These are phyloP conservation scores for Yamadazyma scolyti DNA, from an alignment of 805 yeast species.

Conservation along the genomic window DNA sequence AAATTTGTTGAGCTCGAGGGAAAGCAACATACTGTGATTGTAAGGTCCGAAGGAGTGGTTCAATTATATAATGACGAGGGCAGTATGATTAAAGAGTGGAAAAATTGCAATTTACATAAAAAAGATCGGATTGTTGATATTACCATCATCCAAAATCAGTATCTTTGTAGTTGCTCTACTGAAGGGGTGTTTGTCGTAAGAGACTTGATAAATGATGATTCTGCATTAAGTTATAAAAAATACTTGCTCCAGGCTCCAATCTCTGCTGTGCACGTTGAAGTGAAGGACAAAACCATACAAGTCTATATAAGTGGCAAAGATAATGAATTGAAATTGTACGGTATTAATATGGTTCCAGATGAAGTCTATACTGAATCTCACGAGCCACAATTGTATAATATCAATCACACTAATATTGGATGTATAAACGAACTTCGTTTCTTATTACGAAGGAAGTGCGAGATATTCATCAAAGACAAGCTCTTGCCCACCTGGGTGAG, in stretches of 20 bases:
- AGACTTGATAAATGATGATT: constrained; percentile 35
- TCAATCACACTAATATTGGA: constrained; percentile 1
- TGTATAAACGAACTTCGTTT: constrained; percentile 2
- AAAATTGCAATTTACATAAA: constrained; percentile 15
- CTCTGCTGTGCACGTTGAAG: constrained; percentile 12
- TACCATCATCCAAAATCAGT: constrained; percentile 24
- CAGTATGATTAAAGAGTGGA: constrained; percentile 30
- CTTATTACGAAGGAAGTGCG: constrained; percentile 1
- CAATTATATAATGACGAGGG: constrained; percentile 22
- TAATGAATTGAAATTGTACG: constrained; percentile 23
- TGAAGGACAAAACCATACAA: background rate
- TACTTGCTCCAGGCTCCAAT: constrained; percentile 24
- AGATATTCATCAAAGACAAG: constrained; percentile 1
- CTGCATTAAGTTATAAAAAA: constrained; percentile 21
- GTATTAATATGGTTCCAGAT: constrained; percentile 13
- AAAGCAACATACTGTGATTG: constrained; percentile 20
- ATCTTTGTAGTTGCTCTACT: constrained; percentile 27
- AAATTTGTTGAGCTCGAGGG: no score
- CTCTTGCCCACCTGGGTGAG: constrained; percentile 13
- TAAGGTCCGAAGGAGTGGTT: constrained; percentile 23
- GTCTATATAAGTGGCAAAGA: constrained; percentile 24
- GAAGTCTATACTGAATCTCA: constrained; percentile 4
- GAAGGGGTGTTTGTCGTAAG: constrained; percentile 33
- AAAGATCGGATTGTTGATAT: constrained; percentile 22
- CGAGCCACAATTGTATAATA: constrained; percentile 2